Conservation (phyloP, 108 stramenopile genomes). For the Discostella pseudostelligera region DNA sequence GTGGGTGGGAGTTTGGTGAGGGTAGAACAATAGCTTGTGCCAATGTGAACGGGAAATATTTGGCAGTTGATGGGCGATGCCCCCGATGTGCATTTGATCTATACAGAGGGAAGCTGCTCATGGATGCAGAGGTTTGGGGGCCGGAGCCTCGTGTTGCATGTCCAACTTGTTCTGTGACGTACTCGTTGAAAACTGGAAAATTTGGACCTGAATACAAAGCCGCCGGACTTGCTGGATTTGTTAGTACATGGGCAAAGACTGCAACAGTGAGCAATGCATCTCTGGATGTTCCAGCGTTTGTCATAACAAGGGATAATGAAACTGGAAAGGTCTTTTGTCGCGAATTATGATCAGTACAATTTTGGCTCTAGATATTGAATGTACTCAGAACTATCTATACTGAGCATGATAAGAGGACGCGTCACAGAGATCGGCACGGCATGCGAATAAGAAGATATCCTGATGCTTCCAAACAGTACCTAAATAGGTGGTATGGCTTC, state of each 20-base stretch:
- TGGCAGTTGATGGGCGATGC: constrained; percentile 62
- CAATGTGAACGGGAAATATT: constrained; percentile 69
- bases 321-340: constrained; percentile 70
- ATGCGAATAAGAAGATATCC: too few species aligned
- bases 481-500: too few species aligned
- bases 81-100: constrained; percentile 83
- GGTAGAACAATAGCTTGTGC: constrained; percentile 65
- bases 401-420: too few species aligned
- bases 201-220: constrained; percentile 73
- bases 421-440: too few species aligned
- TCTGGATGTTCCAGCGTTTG: constrained; percentile 59
- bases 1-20: constrained; percentile 86
- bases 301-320: constrained; percentile 62
- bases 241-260: constrained; percentile 68
- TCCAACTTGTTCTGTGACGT: constrained; percentile 80
- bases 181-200: constrained; percentile 58
- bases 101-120: constrained; percentile 70
- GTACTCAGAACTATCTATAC: not conserved
- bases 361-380: not conserved
- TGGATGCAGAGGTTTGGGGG: constrained; percentile 51
- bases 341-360: constrained; percentile 34
- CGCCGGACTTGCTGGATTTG: constrained; percentile 75
- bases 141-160: constrained; percentile 75
- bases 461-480: too few species aligned
- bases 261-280: constrained; percentile 57